Percentiles rank a stretch among this genome's conserved stretches.
Conservation (phyloP, 192 early-diverging fungal genomes). For the Lunasporangiospora selenospora region DNA sequence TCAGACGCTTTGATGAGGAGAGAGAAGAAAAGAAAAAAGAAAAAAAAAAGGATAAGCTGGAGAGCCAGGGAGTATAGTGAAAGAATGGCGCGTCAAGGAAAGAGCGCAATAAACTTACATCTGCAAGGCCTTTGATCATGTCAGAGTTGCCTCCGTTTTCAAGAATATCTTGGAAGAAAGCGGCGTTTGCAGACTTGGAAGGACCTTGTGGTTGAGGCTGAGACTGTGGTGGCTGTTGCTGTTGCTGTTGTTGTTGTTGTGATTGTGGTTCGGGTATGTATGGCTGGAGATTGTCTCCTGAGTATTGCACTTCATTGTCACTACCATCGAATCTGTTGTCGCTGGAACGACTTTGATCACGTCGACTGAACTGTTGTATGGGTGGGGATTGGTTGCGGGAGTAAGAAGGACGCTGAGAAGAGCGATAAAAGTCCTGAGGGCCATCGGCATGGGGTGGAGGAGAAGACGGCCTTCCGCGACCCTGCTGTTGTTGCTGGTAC, state of each 20-base stretch:
- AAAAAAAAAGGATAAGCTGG: neutral
- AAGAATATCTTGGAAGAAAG: conserved; percentile 14
- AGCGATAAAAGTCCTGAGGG: too few relatives aligned
- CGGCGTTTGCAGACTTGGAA: too few relatives aligned
- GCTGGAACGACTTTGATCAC: neutral
- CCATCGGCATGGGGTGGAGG: too few relatives aligned
- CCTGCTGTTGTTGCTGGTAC: conserved; percentile 7
- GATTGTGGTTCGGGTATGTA: too few relatives aligned
- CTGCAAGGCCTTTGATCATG: conserved; percentile 10
- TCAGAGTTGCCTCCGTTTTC: conserved; percentile 33
- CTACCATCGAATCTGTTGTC: neutral
- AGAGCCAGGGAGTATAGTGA: neutral
- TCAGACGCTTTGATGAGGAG: conserved; percentile 1
- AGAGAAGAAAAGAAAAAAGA: neutral
- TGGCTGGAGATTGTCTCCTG: neutral
- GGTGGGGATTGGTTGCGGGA: too few relatives aligned
- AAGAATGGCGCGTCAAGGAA: neutral
- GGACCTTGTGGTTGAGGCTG: too few relatives aligned
- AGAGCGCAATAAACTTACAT: conserved; percentile 27
- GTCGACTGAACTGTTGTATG: too few relatives aligned
- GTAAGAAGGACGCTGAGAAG: too few relatives aligned
- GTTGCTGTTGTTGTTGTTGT: too few relatives aligned
- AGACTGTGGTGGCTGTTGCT: too few relatives aligned
- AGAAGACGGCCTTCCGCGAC: conserved; percentile 8
- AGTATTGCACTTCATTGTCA: neutral